A percentile compares a stretch with the other conserved stretches of the same genome.
These are phyloP conservation scores for Arthrobotrys iridis DNA, from an alignment of 2,329 filamentous ascomycete genomes.

Conservation along the genomic window DNA sequence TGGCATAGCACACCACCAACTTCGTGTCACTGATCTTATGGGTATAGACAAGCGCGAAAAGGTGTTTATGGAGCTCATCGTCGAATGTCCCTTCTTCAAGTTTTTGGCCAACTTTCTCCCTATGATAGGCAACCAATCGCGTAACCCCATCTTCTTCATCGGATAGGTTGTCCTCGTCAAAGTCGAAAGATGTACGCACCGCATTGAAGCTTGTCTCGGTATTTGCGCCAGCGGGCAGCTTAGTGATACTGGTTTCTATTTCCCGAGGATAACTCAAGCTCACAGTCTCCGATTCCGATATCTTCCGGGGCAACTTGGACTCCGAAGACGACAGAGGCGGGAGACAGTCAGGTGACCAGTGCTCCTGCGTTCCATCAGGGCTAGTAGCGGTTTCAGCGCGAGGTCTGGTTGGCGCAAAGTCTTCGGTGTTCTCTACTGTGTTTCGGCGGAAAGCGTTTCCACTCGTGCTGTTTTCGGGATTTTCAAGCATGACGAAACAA, in stretches of 20 bases:
- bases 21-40: background rate
- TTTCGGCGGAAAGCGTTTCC: too few species aligned
- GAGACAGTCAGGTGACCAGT: background rate
- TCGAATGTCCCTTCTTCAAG: background rate
- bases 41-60: background rate
- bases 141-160: background rate
- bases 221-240: background rate
- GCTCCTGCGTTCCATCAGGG: background rate
- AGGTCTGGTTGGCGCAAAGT: too few species aligned
- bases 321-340: background rate
- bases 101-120: background rate
- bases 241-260: background rate
- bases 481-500: too few species aligned
- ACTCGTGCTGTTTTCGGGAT: too few species aligned
- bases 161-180: conserved; percentile 19
- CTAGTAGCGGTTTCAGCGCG: too few species aligned
- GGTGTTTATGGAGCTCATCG: background rate
- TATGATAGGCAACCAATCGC: conserved; percentile 2
- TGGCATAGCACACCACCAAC: background rate
- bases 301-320: background rate
- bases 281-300: background rate
- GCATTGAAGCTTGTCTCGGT: background rate
- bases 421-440: too few species aligned
- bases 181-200: conserved; percentile 8
- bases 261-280: background rate